Conservation (phyloP, 371 early-diverging fungal species). For the Mortierella sp. region DNA sequence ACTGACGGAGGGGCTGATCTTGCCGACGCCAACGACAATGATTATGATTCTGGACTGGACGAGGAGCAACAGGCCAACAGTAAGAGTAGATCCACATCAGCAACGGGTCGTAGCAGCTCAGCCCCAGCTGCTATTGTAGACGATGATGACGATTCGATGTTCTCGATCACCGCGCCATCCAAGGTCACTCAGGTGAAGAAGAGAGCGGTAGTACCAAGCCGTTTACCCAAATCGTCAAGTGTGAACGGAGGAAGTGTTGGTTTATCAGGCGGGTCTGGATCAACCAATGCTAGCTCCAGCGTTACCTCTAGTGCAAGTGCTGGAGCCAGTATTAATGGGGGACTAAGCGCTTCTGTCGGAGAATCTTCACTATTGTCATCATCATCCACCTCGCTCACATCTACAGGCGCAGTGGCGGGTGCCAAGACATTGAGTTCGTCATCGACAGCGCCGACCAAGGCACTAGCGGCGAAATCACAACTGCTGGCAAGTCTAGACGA, state of each 20-base stretch:
- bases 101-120: not conserved
- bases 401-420: constrained; percentile 35
- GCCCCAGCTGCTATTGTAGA: constrained; percentile 33
- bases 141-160: constrained; percentile 50
- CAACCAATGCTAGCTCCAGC: not conserved
- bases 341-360: constrained; percentile 3
- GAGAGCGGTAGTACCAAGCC: not conserved
- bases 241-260: constrained; percentile 1
- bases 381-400: constrained; percentile 20
- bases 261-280: constrained; percentile 3
- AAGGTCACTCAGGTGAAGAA: constrained; percentile 45
- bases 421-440: constrained; percentile 33
- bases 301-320: not conserved
- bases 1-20: not conserved
- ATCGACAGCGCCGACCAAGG: constrained; percentile 25
- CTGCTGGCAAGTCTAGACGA: constrained; percentile 37
- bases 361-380: constrained; percentile 6
- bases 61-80: not conserved
- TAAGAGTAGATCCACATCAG: not conserved
- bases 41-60: constrained; percentile 11
- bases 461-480: constrained; percentile 16
- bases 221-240: constrained; percentile 1
- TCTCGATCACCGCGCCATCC: constrained; percentile 40
- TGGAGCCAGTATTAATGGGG: constrained; percentile 1
- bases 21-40: not conserved